A percentile compares a stretch with the other conserved stretches of the same genome.
Evolutionary conservation across 495 filamentous ascomycete genomes (phyloP).

Genomic region (Articulospora tetracladia): DNA sequence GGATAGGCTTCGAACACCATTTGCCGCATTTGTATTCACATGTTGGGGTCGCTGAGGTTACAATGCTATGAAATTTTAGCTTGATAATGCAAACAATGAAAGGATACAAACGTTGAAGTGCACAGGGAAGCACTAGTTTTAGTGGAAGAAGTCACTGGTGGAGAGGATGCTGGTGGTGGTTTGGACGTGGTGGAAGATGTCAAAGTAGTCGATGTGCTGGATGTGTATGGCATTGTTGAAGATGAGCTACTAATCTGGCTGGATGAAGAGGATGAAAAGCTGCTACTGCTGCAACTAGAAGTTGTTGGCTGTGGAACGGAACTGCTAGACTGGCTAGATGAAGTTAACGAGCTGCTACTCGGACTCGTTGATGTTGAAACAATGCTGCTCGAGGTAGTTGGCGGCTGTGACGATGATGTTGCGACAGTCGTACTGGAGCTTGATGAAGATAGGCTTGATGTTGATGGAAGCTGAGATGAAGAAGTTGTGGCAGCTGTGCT

Average conservation of each 20-base stretch:
- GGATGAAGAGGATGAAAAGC: neutral
- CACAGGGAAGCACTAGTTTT: slow-evolving; percentile 37
- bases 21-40: slow-evolving; percentile 48
- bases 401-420: neutral
- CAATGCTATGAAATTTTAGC: slow-evolving; percentile 15
- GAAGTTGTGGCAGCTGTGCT: slow-evolving; percentile 1
- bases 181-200: neutral
- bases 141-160: slow-evolving; percentile 6
- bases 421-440: slow-evolving; percentile 7
- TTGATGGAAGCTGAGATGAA: neutral
- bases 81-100: neutral
- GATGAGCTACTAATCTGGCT: neutral
- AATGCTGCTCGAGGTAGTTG: neutral
- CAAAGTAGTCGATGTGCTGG: neutral
- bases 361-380: neutral
- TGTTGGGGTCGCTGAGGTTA: slow-evolving; percentile 34
- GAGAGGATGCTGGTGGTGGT: neutral
- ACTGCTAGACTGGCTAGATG: neutral
- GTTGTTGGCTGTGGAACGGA: neutral
- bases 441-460: slow-evolving; percentile 15
- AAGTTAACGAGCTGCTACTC: neutral
- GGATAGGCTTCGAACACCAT: slow-evolving; percentile 46
- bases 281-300: neutral
- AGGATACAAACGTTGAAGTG: slow-evolving; percentile 17
- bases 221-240: too few species aligned